Conservation (phyloP, 2,329 filamentous ascomycete species). For the Aspergillus nomiae region DNA sequence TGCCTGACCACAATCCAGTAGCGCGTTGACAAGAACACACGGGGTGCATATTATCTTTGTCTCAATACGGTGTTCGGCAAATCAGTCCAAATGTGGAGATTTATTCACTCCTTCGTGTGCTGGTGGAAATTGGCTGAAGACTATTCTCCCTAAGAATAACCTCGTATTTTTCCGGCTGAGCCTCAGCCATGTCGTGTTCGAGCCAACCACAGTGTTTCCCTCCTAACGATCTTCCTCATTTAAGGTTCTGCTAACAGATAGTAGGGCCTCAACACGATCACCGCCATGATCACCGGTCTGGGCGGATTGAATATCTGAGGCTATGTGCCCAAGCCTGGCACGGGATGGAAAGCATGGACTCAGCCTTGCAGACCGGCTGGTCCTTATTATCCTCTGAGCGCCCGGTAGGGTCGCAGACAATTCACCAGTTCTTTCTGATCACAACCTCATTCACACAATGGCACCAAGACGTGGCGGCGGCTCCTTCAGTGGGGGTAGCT, state of each 20-base stretch:
- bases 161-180: slow-evolving; percentile 2
- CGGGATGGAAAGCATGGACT: background rate
- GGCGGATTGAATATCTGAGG: background rate
- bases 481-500: background rate
- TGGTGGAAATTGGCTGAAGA: background rate
- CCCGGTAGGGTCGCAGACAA: background rate
- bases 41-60: background rate
- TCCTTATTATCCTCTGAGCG: background rate
- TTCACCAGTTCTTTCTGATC: too few species aligned
- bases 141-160: background rate
- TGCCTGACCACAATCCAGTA: background rate
- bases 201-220: background rate
- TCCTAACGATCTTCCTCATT: background rate
- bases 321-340: background rate
- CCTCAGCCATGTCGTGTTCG: background rate
- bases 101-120: background rate
- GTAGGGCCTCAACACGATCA: background rate
- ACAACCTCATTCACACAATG: background rate
- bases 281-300: background rate
- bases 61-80: background rate
- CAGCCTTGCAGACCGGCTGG: background rate
- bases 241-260: background rate
- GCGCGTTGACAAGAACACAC: background rate
- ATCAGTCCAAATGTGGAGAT: background rate
- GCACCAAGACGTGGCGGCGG: slow-evolving; percentile 6